Evolutionary conservation across 1,139 yeast species (phyloP), one percentile per base, ranked within the genome.

Genomic region (Saccharomyces pastorianus): DNA sequence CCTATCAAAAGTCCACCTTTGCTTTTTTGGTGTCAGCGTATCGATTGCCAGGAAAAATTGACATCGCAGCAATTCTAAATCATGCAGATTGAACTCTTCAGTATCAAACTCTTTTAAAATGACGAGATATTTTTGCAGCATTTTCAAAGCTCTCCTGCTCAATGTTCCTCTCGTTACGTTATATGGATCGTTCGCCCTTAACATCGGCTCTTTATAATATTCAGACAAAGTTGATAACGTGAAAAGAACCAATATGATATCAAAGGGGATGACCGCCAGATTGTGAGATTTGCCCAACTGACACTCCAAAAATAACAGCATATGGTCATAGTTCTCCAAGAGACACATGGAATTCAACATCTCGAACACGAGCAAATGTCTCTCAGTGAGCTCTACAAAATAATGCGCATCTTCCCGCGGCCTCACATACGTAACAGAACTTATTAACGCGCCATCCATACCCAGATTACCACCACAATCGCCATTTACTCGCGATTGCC

Each of bases 41-140:
- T 67, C 71, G 2, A 63, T 50, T 9, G 61, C 62, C 20, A 65
- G 25, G 49, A 67, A 67, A 34, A 67, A 56, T 50, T 67, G 71
- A 52, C 71, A 65, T 44, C 70, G 58, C 44, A 67, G 54, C 23
- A 67, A 54, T 50, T 64, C 68, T 26, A 64, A 50, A 41, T 61
- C 63, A 48, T 64, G 61, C n/a, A 48, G 38, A 8, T 51, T 56
- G 53, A 58, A 56, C 28, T 46, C 49, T 1, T 51, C 46, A 8
- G 49, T 42, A 51, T 65, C 63, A 53, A 63, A 64, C 1, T 54
- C 57, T 27, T 56, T 55, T 31, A 66, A 50, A 5, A 53, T 50
- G 5, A 47, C 26, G 11, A 61, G 34, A 48, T 61, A 62, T 42
- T 47, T 50, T 9, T 48, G 48, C n/a, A 66, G 53, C 4, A 67